A percentile compares a stretch with the other conserved stretches of the same genome.
phyloP scores from a whole-genome alignment of 2,329 filamentous ascomycete genomes.

The Fusarium sp. region DNA sequence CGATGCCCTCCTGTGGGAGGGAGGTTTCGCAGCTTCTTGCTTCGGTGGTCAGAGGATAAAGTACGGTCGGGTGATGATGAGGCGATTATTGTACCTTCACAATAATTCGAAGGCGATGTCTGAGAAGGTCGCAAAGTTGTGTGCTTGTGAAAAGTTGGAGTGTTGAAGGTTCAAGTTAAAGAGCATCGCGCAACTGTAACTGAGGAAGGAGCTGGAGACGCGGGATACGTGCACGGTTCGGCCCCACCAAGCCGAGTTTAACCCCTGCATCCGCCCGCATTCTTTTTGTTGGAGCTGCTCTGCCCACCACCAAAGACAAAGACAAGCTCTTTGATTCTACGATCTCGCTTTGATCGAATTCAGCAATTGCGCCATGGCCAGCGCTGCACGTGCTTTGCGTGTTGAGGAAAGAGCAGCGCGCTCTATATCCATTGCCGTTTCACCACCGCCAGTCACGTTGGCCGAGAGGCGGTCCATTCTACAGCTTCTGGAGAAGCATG shows the following conservation, averaged over 20 bases:
- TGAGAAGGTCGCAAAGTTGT: background rate
- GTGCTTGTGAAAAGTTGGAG: background rate
- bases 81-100: background rate
- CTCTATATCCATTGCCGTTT: constrained; percentile 60
- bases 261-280: background rate
- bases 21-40: background rate
- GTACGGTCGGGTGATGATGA: background rate
- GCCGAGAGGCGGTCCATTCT: constrained; percentile 64
- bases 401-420: constrained; percentile 41
- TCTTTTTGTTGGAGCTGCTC: background rate
- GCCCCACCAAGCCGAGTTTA: constrained; percentile 33
- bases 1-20: constrained; percentile 26
- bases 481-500: constrained; percentile 58
- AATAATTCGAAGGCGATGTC: background rate
- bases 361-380: background rate
- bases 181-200: background rate
- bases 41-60: background rate
- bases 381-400: constrained; percentile 5
- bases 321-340: background rate
- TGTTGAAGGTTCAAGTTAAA: constrained; percentile 17
- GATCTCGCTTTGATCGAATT: background rate
- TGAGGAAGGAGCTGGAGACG: background rate
- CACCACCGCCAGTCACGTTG: constrained; percentile 60
- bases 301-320: background rate
- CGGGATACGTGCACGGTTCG: constrained; percentile 17